phyloP scores from a whole-genome alignment of 1,284 basidiomycete species.

The Kwoniella shivajii region DNA sequence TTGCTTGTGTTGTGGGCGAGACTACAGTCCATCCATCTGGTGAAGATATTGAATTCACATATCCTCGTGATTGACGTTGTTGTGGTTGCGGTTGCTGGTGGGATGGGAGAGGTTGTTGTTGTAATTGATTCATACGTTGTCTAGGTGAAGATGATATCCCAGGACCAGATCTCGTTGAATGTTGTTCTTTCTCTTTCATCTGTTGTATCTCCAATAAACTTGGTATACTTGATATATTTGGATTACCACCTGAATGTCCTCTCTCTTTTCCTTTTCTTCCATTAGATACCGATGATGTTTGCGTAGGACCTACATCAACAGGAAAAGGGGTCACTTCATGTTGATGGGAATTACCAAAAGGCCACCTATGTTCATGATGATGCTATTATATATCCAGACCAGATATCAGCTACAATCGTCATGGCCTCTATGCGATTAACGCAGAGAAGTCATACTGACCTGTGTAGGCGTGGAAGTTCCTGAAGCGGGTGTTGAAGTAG shows the following conservation, averaged over 20 bases:
- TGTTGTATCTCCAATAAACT: slow-evolving; percentile 30
- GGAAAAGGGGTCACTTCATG: slow-evolving; percentile 45
- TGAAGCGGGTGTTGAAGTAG: slow-evolving; percentile 9
- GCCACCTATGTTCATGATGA: slow-evolving; percentile 16
- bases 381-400: neutral
- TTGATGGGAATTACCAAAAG: slow-evolving; percentile 14
- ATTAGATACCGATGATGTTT: neutral
- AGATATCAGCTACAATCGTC: slow-evolving; percentile 2
- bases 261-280: slow-evolving; percentile 16
- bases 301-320: slow-evolving; percentile 27
- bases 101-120: too few species aligned
- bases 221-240: slow-evolving; percentile 10
- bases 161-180: slow-evolving; percentile 13
- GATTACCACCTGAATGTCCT: neutral
- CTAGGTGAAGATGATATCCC: neutral
- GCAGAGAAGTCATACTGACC: neutral
- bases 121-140: neutral
- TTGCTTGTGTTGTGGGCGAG: slow-evolving; percentile 2
- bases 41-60: slow-evolving; percentile 11
- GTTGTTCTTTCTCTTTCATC: slow-evolving; percentile 20
- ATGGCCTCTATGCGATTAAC: neutral
- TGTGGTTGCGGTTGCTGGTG: slow-evolving; percentile 2
- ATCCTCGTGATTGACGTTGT: slow-evolving; percentile 6
- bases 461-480: slow-evolving; percentile 11
- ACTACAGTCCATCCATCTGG: slow-evolving; percentile 24